These are phyloP conservation scores for Cryptococcus sp. DNA, from an alignment of 1,284 basidiomycete genomes.

Conservation along the genomic window DNA sequence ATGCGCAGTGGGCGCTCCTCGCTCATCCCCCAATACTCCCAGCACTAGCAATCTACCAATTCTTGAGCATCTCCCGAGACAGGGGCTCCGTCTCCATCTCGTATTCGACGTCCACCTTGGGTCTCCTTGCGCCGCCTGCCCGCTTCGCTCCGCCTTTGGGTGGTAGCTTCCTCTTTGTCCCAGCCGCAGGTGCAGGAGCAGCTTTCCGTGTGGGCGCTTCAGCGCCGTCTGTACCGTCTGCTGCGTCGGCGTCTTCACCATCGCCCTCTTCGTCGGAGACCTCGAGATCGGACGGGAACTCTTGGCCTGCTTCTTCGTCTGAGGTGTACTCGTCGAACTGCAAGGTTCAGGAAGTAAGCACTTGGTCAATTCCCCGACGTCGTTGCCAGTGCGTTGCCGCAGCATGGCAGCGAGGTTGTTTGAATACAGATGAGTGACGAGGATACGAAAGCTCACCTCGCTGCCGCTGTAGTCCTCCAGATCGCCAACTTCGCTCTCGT, in stretches of 20 bases:
- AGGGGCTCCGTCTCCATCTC: conserved; percentile 82
- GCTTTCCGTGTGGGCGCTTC: conserved; percentile 26
- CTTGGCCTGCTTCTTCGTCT: conserved; percentile 44
- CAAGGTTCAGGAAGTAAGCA: neutral
- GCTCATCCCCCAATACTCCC: neutral
- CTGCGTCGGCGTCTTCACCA: conserved; percentile 50
- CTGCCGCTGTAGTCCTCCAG: conserved; percentile 62
- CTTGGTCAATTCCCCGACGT: neutral
- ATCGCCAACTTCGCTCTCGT: conserved; percentile 56
- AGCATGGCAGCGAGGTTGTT: too few species aligned
- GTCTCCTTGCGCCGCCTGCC: conserved; percentile 59
- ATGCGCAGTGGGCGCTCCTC: neutral
- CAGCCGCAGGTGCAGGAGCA: conserved; percentile 22
- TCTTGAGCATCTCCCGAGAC: conserved; percentile 55
- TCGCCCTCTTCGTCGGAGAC: conserved; percentile 47
- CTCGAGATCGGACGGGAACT: conserved; percentile 51
- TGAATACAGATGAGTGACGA: neutral
- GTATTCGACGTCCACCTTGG: conserved; percentile 92
- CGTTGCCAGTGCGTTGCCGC: too few species aligned
- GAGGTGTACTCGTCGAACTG: conserved; percentile 52
- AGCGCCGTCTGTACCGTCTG: conserved; percentile 50
- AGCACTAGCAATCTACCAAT: conserved; percentile 46
- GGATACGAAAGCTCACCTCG: conserved; percentile 36
- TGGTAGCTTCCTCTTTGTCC: conserved; percentile 49
- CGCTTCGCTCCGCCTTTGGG: conserved; percentile 58